Evolutionary conservation across 1,139 yeast genomes (phyloP), one percentile per base, ranked within the genome.

Genomic region (Chernovozyma sophiae-reginae): DNA sequence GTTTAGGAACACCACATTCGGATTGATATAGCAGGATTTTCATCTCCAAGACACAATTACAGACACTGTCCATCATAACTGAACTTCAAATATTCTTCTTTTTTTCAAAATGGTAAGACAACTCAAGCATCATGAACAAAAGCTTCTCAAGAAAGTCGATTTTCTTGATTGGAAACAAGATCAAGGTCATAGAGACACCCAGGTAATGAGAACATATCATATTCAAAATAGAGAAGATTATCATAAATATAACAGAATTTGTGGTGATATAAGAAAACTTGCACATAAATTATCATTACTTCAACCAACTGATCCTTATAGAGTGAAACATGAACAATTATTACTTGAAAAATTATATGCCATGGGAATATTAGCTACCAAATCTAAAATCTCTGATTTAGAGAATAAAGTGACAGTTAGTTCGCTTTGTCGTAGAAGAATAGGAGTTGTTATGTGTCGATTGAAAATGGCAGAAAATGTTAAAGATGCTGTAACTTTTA

Each of bases 121-220:
- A 52, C 76, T 92, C 45, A 94, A 92, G 60, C 89, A 86, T 66
- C 98, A 92, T 64, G 98, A 92, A 74, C 82, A 86, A 72, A 90
- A 89, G 66, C 78, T 92, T 56, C 77, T 92, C 53, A 90, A 86
- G 70, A 94, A 92, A 63, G 97, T 92, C 42, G 97, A 92, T 59
- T 87, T 94, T 68, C 85, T 89, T 38, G 95, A 92, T 61, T 94
- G 97, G 96, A 92, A 92, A 60, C 95, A 89, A 55, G 98, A 92
- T 59, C 83, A 83, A 42, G 90, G 94, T 27, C 98, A 94, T 58
- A 72, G 98, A 46, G 98, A 92, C 53, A 82, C 95, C 25, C 94
- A 86, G 59, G 95, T 94, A 31, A 92, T 92, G 95, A 75, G 94
- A 52, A 85, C 87, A 37, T 94, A 90, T 61, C 96, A 90, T 58